Base-by-base conservation (phyloP, 1,139 yeast species). In the Groenewaldozyma auringiensis region DNA sequence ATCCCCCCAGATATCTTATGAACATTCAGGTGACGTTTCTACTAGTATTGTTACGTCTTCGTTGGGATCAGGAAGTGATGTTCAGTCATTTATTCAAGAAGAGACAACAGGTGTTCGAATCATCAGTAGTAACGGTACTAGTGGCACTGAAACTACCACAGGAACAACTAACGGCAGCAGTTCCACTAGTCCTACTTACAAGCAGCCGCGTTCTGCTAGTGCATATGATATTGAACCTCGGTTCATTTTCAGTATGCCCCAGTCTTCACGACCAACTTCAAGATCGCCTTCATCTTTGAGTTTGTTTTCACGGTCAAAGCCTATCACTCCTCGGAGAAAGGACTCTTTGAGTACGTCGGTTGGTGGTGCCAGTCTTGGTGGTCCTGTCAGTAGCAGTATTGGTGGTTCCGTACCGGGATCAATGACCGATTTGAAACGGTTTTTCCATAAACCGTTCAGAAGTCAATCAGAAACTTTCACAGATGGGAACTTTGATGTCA, bases 401-500 rank as follows among this genome's bases (percentile, higher is more conserved):
- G 13, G 20, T 17, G 36, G 16, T 13, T 14, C 16, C 18, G 36
- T 33, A 4, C 22, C 38, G 43, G 42, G 51, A 18, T 61, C 64
- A 4, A 57, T 58, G 57, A 55, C 58, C 3, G 65, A 61, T 37
- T 51, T 61, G 37, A 61, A 58, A 42, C 56, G 65, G 32, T 61
- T 61, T 43, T 60, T 61, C 52, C 64, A 61, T 40, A 59, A 61
- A 46, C 59, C 59, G 14, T 56, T 58, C 60, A 58, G 52, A 43
- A 51, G 48, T 17, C 18, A 46, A 41, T 29, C 41, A 8, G 42
- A 29, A 29, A 21, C 41, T n/a, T n/a, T n/a, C n/a, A 25, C 29
- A 25, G 11, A 11, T 25, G 29, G 11, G 11, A 2, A 35, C 21
- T 13, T 11, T 13, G 21, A 14, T 21, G 14, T 22, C 33, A 20